Conservation (phyloP, 768 basidiomycete species). For the Kockovaella imperatae region DNA sequence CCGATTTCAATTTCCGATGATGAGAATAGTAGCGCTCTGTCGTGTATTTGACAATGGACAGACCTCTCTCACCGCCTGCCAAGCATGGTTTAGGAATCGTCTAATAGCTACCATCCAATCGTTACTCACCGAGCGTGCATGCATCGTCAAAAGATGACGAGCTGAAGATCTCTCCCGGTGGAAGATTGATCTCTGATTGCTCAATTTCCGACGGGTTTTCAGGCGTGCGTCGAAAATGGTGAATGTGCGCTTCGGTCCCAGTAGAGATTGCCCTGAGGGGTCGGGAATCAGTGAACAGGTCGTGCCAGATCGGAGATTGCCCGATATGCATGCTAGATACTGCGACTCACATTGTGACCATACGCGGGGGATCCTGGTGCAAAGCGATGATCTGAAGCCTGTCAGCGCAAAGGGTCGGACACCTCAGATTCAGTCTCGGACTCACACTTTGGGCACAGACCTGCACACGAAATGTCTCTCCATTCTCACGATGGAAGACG, state of each 20-base stretch:
- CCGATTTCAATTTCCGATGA: constrained; percentile 16
- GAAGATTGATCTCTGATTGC: constrained; percentile 17
- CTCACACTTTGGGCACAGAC: constrained; percentile 18
- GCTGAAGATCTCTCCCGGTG: constrained; percentile 16
- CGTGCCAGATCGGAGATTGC: neutral
- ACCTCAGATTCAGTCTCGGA: neutral
- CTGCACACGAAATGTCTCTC: constrained; percentile 6
- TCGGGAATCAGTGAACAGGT: neutral
- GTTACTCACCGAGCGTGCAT: constrained; percentile 20
- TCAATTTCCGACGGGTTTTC: constrained; percentile 10
- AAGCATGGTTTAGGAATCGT: constrained; percentile 8
- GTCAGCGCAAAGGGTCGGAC: constrained; percentile 1
- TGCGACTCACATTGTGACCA: constrained; percentile 23
- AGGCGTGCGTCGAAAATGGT: constrained; percentile 21
- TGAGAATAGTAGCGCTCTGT: constrained; percentile 6
- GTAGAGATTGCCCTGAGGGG: constrained; percentile 18
- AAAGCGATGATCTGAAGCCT: constrained; percentile 21
- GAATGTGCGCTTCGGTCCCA: constrained; percentile 23
- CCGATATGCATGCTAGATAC: neutral
- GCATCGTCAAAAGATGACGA: constrained; percentile 23
- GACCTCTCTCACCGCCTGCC: neutral
- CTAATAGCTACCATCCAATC: constrained; percentile 1
- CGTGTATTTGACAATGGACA: neutral
- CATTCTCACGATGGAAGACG: constrained; percentile 14
- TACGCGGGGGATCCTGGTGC: constrained; percentile 22